phyloP scores from a whole-genome alignment of 495 filamentous ascomycete genomes.

The Daldinia vernicosa region DNA sequence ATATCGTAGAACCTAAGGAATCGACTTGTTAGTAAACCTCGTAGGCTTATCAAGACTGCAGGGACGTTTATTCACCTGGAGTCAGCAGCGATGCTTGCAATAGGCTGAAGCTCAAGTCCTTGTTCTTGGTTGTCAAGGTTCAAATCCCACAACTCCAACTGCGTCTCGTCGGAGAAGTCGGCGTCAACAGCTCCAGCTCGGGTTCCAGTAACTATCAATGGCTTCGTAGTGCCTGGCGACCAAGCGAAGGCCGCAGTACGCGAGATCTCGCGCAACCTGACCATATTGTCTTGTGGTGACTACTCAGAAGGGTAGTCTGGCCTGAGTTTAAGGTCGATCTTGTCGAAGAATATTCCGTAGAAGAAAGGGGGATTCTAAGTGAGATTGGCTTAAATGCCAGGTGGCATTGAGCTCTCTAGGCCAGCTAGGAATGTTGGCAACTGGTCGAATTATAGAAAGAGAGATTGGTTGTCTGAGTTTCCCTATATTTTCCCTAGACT shows the following conservation, averaged over 20 bases:
- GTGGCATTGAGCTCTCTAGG: conserved; percentile 50
- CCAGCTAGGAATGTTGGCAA: conserved; percentile 43
- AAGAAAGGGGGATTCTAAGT: conserved; percentile 19
- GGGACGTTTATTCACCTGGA: conserved; percentile 71
- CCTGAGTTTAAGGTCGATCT: conserved; percentile 13
- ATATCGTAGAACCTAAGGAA: conserved; percentile 89
- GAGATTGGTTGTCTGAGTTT: conserved; percentile 15
- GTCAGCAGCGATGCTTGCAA: conserved; percentile 84
- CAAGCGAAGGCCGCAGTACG: conserved; percentile 97
- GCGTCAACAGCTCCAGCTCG: conserved; percentile 93
- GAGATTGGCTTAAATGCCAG: conserved; percentile 42
- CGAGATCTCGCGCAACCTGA: conserved; percentile 91
- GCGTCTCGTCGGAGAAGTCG: conserved; percentile 97
- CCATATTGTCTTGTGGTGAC: conserved; percentile 70
- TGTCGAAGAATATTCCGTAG: conserved; percentile 13
- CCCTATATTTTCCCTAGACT: conserved; percentile 3
- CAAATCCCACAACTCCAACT: conserved; percentile 96
- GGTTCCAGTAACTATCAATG: conserved; percentile 93
- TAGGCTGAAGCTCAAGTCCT: conserved; percentile 83
- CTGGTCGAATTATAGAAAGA: conserved; percentile 10
- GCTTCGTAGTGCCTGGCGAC: conserved; percentile 78
- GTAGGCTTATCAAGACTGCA: not conserved
- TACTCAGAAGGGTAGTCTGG: conserved; percentile 18
- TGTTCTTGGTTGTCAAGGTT: conserved; percentile 76
- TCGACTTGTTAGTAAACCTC: conserved; percentile 28